Evolutionary conservation across 2,329 filamentous ascomycete species (phyloP), one percentile per base, ranked within the genome.

Genomic region (Pseudogymnoascus sp.): DNA sequence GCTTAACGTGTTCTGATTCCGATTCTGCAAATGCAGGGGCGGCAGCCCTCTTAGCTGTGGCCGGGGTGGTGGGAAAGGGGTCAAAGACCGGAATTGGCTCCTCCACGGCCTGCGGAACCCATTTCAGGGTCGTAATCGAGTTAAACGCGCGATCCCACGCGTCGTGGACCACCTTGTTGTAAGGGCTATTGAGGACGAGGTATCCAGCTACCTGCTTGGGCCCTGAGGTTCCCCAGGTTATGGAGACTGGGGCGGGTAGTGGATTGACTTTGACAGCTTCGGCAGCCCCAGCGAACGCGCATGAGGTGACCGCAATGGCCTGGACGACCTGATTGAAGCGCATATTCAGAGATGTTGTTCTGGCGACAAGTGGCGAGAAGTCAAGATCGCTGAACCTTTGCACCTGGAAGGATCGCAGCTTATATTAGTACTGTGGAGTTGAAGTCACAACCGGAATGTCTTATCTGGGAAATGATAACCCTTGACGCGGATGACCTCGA

Each of bases 41-140:
- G 18, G 48, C 48, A 7, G 9, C 48, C 31, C 62, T 62, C 60
- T 73, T 73, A 18, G 48, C 48, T 15, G 4, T 15, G 9, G 48
- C 48, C 4, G 48, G 48, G 0, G 72, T 63, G 15, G 76, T 79
- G 4, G 81, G 82, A 69, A 84, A 84, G 0, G 79, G 74, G 8
- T 78, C 74, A 63, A 80, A 84, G 9, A 70, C 72, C 2, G 78
- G 72, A 52, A 82, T 77, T 0, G 82, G 81, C 25, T 77, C 76
- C 70, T 85, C 81, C 1, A 74, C 74, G 8, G 80, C 82, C 36
- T 77, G 75, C 1, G 82, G 82, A 9, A 78, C 75, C 82, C 82
- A 85, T 72, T 79, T 75, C 31, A 85, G 71, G 1, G 74, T 74
- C 40, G 67, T 72, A 62, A 84, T 81, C 48, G 79, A 71, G 7